A percentile compares a stretch with the other conserved stretches of the same genome.
phyloP scores from a whole-genome alignment of 1,139 yeast genomes.

The Kodamaea sp. region DNA sequence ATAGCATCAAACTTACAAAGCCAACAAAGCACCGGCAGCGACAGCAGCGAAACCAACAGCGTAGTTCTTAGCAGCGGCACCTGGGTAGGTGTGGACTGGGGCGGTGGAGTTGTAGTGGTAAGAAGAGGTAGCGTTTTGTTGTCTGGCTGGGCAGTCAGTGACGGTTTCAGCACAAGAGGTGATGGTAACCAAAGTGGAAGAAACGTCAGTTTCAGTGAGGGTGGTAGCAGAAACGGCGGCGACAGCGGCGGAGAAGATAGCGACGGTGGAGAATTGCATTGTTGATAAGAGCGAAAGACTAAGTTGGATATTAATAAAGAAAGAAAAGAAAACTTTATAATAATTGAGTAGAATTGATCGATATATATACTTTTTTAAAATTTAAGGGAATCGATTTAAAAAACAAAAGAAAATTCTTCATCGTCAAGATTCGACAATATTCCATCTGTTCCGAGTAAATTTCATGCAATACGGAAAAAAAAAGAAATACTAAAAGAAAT shows the following conservation, averaged over 20 bases:
- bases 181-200: slow-evolving; percentile 38
- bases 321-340: slow-evolving; percentile 6
- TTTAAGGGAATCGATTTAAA: background rate
- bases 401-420: background rate
- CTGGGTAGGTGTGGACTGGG: slow-evolving; percentile 38
- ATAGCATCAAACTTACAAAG: slow-evolving; percentile 32
- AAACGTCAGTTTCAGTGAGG: slow-evolving; percentile 29
- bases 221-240: slow-evolving; percentile 35
- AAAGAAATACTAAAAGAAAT: too few species aligned
- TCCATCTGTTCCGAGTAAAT: too few species aligned
- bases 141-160: slow-evolving; percentile 40
- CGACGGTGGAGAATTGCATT: slow-evolving; percentile 49
- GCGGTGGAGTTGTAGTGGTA: slow-evolving; percentile 24
- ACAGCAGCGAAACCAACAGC: slow-evolving; percentile 48
- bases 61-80: slow-evolving; percentile 26
- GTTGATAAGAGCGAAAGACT: slow-evolving; percentile 27
- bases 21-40: slow-evolving; percentile 53
- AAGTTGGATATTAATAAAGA: slow-evolving; percentile 20
- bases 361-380: slow-evolving; percentile 5
- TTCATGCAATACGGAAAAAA: too few species aligned
- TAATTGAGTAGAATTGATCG: background rate
- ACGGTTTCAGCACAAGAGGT: slow-evolving; percentile 40
- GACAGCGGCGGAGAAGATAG: slow-evolving; percentile 42
- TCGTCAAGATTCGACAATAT: background rate
- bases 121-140: slow-evolving; percentile 18